These are phyloP conservation scores for Serendipita sp. DNA, from an alignment of 768 basidiomycete genomes.

Conservation along the genomic window DNA sequence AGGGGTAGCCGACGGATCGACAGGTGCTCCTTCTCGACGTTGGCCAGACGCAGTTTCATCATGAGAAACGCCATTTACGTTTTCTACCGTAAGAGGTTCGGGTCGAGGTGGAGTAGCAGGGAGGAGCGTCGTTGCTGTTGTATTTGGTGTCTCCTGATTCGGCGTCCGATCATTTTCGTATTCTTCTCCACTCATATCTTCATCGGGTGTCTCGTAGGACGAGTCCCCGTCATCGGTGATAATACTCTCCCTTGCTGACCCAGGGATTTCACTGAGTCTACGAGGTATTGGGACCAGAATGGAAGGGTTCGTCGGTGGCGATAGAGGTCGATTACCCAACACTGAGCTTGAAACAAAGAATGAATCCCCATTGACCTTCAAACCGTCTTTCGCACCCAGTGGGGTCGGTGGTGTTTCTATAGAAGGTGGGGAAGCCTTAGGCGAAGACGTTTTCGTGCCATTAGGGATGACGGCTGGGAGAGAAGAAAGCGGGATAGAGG, in stretches of 20 bases:
- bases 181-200: constrained; percentile 13
- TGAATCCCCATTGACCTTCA: not conserved
- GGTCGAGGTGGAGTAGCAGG: not conserved
- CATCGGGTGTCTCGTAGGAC: not conserved
- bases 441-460: not conserved
- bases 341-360: not conserved
- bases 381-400: not conserved
- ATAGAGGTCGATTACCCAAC: not conserved
- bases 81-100: not conserved
- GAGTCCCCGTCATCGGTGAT: not conserved
- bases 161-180: constrained; percentile 12
- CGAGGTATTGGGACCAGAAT: not conserved
- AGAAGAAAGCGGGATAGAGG: not conserved
- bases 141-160: not conserved
- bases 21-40: constrained; percentile 12
- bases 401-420: not conserved
- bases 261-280: not conserved
- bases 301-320: not conserved
- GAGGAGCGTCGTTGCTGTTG: too few species aligned
- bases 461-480: not conserved
- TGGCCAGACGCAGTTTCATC: not conserved
- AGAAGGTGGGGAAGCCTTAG: not conserved
- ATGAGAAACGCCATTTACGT: not conserved
- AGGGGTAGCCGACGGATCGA: not conserved
- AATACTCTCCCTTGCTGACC: not conserved